Conservation (phyloP, 2,329 filamentous ascomycete species). For the Aspergillus alliaceus region DNA sequence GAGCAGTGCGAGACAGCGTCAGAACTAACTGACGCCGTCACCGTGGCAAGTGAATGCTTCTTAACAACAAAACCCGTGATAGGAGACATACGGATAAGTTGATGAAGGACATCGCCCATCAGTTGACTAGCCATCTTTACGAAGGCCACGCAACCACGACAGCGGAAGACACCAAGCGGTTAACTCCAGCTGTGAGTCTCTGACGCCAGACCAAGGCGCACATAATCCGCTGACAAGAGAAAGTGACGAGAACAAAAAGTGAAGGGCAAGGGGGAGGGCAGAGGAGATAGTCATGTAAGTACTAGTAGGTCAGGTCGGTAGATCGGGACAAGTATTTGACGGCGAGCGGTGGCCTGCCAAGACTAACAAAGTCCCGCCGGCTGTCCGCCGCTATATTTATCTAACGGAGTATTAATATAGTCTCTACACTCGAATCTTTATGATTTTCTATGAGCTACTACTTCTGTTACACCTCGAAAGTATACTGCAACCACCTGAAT, state of each 20-base stretch:
- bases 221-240: constrained; percentile 32
- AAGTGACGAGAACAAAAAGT: constrained; percentile 1
- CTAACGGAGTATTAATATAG: too few species aligned
- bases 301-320: too few species aligned
- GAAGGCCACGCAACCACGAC: constrained; percentile 23
- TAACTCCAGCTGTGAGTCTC: constrained; percentile 36
- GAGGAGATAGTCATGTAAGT: neutral
- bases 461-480: too few species aligned
- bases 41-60: neutral
- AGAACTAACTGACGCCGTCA: neutral
- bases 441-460: too few species aligned
- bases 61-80: neutral
- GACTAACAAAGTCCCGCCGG: neutral
- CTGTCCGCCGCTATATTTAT: too few species aligned
- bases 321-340: constrained; percentile 6
- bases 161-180: constrained; percentile 28
- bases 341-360: constrained; percentile 4
- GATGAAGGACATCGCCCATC: constrained; percentile 35
- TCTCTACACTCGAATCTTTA: too few species aligned
- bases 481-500: neutral
- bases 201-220: constrained; percentile 30
- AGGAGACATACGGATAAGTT: constrained; percentile 36
- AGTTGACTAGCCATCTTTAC: constrained; percentile 38
- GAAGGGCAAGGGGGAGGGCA: neutral
- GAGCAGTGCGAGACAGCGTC: neutral